phyloP scores from a whole-genome alignment of 495 filamentous ascomycete species.

The Neurospora pannonica region DNA sequence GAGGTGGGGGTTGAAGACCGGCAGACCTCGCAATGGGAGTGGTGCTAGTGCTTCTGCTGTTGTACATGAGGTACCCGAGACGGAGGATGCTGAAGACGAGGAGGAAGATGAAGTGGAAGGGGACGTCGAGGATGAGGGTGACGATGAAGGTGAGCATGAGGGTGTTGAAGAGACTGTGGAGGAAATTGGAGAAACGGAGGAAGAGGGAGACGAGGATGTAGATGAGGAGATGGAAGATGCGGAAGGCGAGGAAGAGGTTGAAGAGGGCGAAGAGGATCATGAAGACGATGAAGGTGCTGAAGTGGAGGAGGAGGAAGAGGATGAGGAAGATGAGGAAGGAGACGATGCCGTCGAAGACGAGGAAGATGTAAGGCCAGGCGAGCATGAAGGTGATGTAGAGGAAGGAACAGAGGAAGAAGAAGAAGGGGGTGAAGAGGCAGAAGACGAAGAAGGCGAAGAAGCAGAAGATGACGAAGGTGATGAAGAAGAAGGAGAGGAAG shows the following conservation, averaged over 20 bases:
- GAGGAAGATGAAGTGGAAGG: constrained; percentile 2
- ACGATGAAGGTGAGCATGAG: constrained; percentile 19
- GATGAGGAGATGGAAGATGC: constrained; percentile 11
- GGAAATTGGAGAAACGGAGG: constrained; percentile 12
- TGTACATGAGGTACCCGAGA: not conserved
- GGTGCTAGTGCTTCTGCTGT: not conserved
- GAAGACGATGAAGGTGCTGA: not conserved
- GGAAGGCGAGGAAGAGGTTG: constrained; percentile 14
- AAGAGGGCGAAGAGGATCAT: constrained; percentile 1
- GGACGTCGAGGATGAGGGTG: constrained; percentile 5
- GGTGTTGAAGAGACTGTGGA: constrained; percentile 14
- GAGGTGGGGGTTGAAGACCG: not conserved
- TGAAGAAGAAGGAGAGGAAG: not conserved
- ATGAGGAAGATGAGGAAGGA: not conserved
- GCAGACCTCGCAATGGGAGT: not conserved
- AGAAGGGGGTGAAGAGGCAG: not conserved
- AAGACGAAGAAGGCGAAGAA: not conserved
- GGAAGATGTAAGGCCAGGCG: not conserved
- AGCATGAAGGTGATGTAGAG: constrained; percentile 4
- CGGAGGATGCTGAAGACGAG: constrained; percentile 2
- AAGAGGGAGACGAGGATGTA: constrained; percentile 5
- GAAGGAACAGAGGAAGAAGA: not conserved
- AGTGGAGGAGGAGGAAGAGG: constrained; percentile 1
- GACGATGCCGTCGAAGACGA: not conserved
- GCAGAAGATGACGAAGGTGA: too few species aligned